Evolutionary conservation across 768 basidiomycete genomes (phyloP).

Genomic region (Phylloporus sp.): DNA sequence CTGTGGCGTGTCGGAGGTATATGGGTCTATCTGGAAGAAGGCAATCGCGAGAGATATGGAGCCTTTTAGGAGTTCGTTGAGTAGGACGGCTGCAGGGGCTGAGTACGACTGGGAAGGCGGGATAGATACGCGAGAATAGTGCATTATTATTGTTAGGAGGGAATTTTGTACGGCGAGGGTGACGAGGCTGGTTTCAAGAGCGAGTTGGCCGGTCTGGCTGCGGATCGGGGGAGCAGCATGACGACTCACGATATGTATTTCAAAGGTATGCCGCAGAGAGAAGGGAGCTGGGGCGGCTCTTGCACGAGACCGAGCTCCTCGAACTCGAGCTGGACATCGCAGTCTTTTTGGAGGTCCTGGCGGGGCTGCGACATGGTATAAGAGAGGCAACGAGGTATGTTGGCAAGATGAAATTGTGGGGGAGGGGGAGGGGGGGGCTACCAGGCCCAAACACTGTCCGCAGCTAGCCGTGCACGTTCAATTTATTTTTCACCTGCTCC

Average conservation of each 20-base stretch:
- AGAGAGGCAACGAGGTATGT: slow-evolving; percentile 8
- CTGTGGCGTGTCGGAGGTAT: slow-evolving; percentile 29
- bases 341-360: slow-evolving; percentile 26
- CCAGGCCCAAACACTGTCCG: slow-evolving; percentile 5
- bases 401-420: background rate
- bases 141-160: slow-evolving; percentile 88
- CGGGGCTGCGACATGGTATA: slow-evolving; percentile 29
- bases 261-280: slow-evolving; percentile 65
- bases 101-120: slow-evolving; percentile 78
- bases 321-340: slow-evolving; percentile 40
- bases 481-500: slow-evolving; percentile 12
- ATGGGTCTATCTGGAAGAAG: slow-evolving; percentile 54
- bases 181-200: slow-evolving; percentile 50
- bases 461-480: slow-evolving; percentile 3
- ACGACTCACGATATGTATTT: slow-evolving; percentile 75
- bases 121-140: slow-evolving; percentile 86
- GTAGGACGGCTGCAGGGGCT: slow-evolving; percentile 89
- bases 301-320: slow-evolving; percentile 43
- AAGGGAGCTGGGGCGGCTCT: slow-evolving; percentile 41
- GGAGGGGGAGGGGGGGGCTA: too few relatives aligned
- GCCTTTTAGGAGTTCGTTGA: slow-evolving; percentile 93
- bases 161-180: slow-evolving; percentile 94
- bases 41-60: slow-evolving; percentile 84
- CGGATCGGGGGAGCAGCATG: slow-evolving; percentile 1
- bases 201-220: slow-evolving; percentile 4